A percentile compares a stretch with the other conserved stretches of the same genome.
These are phyloP conservation scores for Amniculicola lignicola DNA, from an alignment of 495 filamentous ascomycete genomes.

Conservation along the genomic window DNA sequence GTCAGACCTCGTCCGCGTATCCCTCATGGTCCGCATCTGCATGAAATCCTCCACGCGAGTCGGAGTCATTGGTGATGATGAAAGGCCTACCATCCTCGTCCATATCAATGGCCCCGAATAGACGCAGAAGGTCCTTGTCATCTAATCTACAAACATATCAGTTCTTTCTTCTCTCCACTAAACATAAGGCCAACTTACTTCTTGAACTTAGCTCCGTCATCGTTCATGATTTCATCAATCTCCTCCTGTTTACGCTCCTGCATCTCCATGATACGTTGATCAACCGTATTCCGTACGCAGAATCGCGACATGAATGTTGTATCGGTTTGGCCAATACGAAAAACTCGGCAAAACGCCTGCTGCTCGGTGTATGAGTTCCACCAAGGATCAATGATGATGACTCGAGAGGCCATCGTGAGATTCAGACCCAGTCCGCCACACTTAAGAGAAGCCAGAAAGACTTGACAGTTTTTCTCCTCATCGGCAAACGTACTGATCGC, in stretches of 20 bases:
- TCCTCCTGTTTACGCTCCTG: slow-evolving; percentile 40
- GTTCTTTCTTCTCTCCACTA: too few relatives aligned
- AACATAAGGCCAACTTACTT: slow-evolving; percentile 11
- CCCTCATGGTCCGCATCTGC: slow-evolving; percentile 21
- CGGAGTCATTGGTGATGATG: slow-evolving; percentile 36
- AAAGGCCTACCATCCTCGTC: slow-evolving; percentile 35
- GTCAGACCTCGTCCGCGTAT: slow-evolving; percentile 17
- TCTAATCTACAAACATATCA: slow-evolving; percentile 16
- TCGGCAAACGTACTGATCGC: slow-evolving; percentile 36
- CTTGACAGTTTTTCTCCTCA: slow-evolving; percentile 31
- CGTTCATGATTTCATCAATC: slow-evolving; percentile 39
- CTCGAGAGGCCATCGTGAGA: slow-evolving; percentile 43
- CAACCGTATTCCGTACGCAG: slow-evolving; percentile 50
- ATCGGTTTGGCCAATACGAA: slow-evolving; percentile 59
- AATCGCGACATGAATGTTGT: slow-evolving; percentile 55
- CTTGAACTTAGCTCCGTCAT: slow-evolving; percentile 16
- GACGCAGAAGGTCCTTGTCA: slow-evolving; percentile 36
- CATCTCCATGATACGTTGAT: slow-evolving; percentile 49
- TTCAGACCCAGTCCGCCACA: slow-evolving; percentile 44
- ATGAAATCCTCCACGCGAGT: slow-evolving; percentile 9
- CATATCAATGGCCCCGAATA: slow-evolving; percentile 34
- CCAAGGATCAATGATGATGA: slow-evolving; percentile 48
- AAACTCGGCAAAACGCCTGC: slow-evolving; percentile 62
- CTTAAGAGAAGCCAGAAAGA: slow-evolving; percentile 41
- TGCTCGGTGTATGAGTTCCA: slow-evolving; percentile 42